Conservation (phyloP, 1,284 basidiomycete species). For the Ganoderma leucocontextum region DNA sequence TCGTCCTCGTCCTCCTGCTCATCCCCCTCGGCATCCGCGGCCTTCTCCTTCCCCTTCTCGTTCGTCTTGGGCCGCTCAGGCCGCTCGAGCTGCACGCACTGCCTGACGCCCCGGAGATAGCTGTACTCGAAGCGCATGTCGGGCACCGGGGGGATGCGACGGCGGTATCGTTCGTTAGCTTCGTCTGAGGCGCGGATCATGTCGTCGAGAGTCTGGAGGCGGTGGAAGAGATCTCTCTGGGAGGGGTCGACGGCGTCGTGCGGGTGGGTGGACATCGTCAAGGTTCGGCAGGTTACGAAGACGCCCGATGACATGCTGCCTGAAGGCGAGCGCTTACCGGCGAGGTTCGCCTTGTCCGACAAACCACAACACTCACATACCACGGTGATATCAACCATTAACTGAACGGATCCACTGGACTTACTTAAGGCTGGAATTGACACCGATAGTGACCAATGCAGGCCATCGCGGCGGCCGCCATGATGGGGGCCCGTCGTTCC, state of each 20-base stretch:
- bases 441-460: no score
- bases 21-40: conserved; percentile 29
- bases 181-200: conserved; percentile 28
- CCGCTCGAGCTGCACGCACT: conserved; percentile 56
- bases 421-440: background rate
- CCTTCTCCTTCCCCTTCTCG: conserved; percentile 43
- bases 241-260: background rate
- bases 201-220: conserved; percentile 30
- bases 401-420: background rate
- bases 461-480: no score
- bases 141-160: conserved; percentile 46
- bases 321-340: background rate
- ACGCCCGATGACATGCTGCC: conserved; percentile 1
- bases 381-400: background rate
- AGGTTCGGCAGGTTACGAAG: background rate
- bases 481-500: no score
- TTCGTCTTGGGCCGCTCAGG: conserved; percentile 30
- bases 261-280: background rate
- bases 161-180: conserved; percentile 23
- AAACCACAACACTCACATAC: background rate
- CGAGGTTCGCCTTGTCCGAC: no score
- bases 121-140: conserved; percentile 79
- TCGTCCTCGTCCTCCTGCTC: conserved; percentile 31
- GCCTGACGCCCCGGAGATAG: conserved; percentile 66
- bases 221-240: conserved; percentile 25